Base-by-base conservation (phyloP, 2,329 filamentous ascomycete species). In the Cryphonectria naterciae region DNA sequence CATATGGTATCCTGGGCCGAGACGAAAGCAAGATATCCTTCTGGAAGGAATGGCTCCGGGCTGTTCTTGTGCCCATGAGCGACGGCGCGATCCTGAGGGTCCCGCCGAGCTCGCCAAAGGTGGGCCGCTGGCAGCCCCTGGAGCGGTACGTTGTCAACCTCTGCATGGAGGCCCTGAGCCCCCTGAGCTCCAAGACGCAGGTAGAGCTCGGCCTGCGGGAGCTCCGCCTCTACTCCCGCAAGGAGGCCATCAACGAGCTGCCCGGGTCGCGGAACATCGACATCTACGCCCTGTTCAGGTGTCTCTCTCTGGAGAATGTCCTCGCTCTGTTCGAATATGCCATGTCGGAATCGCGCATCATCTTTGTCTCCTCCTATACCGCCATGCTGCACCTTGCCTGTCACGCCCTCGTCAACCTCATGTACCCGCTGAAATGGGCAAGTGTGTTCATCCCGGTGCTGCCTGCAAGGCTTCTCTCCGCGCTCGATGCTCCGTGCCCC, bases 11-110 rank as follows among this genome's bases (percentile, higher is more conserved):
- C 73, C 85, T 99, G 73, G 96, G 96, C 46, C 88, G 93, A 73
- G 96, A 99, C 79, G 86, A 87, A 17, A 91, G 90, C 72, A 88
- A 97, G 82, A 94, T 95, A 74, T 89, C 90, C 43, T 98, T 99
- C 82, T 99, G 95, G 95, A 98, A 98, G 81, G 96, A 99, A 80
- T 99, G 96, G 96, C 87, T 99, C 64, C 92, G 94, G 80, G 95
- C 95, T 8, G 88, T 98, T 13, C 86, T 96, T n/a, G 93, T 97
- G 32, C 96, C 96, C 39, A 99, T 98, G 96, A 94, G 91, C 1
- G 94, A 97, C 78, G 94, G 95, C 28, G 90, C 87, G 19, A 86
- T 99, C 41, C 83, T 96, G 75, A 88, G 95, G 70, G 90, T 99
- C 10, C 94, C 96, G 8, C 86, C 93, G 13, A 97, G 92, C 80